Percentiles rank a stretch among this genome's conserved stretches.
phyloP scores from a whole-genome alignment of 2,329 filamentous ascomycete genomes.

The Cadophora malorum region DNA sequence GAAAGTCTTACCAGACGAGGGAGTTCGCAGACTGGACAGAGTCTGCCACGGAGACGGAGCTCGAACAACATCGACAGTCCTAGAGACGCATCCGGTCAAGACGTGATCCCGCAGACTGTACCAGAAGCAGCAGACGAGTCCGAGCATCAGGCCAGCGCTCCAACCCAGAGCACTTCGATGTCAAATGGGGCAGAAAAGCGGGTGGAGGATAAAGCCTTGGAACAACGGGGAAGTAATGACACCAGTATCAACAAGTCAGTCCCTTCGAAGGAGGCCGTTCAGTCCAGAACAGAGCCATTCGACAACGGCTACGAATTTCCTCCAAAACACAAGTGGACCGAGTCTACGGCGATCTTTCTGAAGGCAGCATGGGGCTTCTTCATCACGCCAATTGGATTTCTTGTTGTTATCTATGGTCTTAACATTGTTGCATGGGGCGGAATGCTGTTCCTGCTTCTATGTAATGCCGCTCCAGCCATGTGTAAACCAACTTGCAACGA shows the following conservation, averaged over 20 bases:
- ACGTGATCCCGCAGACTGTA: conserved; percentile 34
- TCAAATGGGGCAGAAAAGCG: conserved; percentile 23
- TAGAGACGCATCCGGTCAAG: conserved; percentile 21
- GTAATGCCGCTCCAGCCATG: conserved; percentile 77
- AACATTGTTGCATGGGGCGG: conserved; percentile 89
- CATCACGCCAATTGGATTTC: conserved; percentile 75
- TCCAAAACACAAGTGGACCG: conserved; percentile 64
- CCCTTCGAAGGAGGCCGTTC: conserved; percentile 27
- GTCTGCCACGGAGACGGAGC: conserved; percentile 26
- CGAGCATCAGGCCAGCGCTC: conserved; percentile 21
- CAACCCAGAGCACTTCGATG: conserved; percentile 18
- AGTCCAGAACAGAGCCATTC: conserved; percentile 50
- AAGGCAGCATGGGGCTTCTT: conserved; percentile 75
- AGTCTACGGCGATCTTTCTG: conserved; percentile 63
- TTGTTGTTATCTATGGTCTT: conserved; percentile 79
- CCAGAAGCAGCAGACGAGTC: conserved; percentile 36
- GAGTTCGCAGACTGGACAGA: conserved; percentile 33
- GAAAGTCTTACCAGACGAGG: conserved; percentile 34
- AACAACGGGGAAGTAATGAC: conserved; percentile 36
- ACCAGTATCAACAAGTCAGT: conserved; percentile 31
- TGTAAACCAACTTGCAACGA: conserved; percentile 73
- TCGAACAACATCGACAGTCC: conserved; percentile 27
- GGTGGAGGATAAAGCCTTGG: conserved; percentile 23
- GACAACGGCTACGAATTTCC: conserved; percentile 72
- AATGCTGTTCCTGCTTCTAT: conserved; percentile 86